Conservation (phyloP, 768 basidiomycete species). For the Hortiboletus flavorubellus region DNA sequence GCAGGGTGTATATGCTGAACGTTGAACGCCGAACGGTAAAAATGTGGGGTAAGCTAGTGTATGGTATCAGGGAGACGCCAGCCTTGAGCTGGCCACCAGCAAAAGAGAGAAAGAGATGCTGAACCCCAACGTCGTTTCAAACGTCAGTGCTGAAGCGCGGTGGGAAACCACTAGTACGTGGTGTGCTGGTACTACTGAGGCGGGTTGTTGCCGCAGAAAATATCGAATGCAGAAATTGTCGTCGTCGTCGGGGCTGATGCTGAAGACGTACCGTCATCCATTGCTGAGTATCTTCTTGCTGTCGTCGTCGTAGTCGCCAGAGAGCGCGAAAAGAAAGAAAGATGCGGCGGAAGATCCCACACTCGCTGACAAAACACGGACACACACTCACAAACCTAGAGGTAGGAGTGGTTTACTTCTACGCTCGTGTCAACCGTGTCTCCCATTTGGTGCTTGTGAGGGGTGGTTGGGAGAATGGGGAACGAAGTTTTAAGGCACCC, state of each 20-base stretch:
- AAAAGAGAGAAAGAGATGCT: slow-evolving; percentile 14
- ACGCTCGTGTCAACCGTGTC: neutral
- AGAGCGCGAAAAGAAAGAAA: slow-evolving; percentile 1
- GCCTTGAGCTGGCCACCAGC: slow-evolving; percentile 36
- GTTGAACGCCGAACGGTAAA: slow-evolving; percentile 11
- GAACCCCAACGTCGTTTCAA: slow-evolving; percentile 28
- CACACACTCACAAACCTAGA: slow-evolving; percentile 15
- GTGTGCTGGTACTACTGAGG: slow-evolving; percentile 32
- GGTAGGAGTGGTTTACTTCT: too few relatives aligned
- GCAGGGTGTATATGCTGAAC: slow-evolving; percentile 7
- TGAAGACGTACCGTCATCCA: slow-evolving; percentile 81
- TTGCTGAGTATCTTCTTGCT: slow-evolving; percentile 36
- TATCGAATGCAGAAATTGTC: slow-evolving; percentile 46
- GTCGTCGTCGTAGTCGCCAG: slow-evolving; percentile 15
- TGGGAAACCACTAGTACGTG: slow-evolving; percentile 28
- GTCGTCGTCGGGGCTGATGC: slow-evolving; percentile 68
- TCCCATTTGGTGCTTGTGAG: neutral
- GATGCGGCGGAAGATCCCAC: neutral
- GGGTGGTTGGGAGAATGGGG: neutral
- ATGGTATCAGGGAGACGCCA: slow-evolving; percentile 22
- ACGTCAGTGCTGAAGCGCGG: slow-evolving; percentile 30
- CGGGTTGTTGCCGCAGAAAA: slow-evolving; percentile 38
- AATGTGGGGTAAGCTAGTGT: slow-evolving; percentile 7
- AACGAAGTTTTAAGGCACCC: neutral
- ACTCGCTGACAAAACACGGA: slow-evolving; percentile 15